Evolutionary conservation across 208 protist species (phyloP), one percentile per base, ranked within the genome.

Genomic region (Crithidia expoeki): DNA sequence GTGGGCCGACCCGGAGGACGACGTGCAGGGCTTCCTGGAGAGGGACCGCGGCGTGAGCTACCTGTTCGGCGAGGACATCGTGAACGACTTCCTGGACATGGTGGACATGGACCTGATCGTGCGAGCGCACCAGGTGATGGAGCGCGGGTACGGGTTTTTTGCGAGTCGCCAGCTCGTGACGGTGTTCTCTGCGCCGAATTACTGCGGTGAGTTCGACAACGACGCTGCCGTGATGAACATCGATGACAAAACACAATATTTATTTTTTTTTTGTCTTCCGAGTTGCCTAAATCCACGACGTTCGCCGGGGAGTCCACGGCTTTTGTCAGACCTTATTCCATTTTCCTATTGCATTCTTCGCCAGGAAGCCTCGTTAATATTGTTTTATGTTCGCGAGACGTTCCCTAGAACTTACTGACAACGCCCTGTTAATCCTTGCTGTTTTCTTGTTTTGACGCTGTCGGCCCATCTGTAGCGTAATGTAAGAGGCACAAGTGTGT

Each of bases 61-160:
- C 71, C 95, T 97, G 33, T 99, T 99, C 83, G 99, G 96, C 17
- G 86, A 97, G 42, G 98, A 99, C 80, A 94, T 99, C 52, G 98
- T 99, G 40, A 87, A 89, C 30, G 89, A 98, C 59, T 99, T 99
- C 76, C 81, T 99, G 4, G 88, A 99, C 65, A 98, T 98, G 86
- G 97, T 99, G 61, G 98, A 99, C 74, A 96, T 99, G 66, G 99
- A 99, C 75, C 87, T 99, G 14, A 97, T 99, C 61, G 99, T 98
- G 76, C 87, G 99, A 33, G 99, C 98, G 7, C 99, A 99, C 81
- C 98, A 99, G 83, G 95, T 98, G 46, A 94, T 99, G 55, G 92
- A 99, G 50, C 94, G 98, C 50, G 98, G 98, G 5, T 99, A 99
- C 78, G 98, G 98, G 51, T 99, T 99, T 80, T 99, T 99, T 69